Evolutionary conservation across 2,329 filamentous ascomycete genomes (phyloP), one percentile per base, ranked within the genome.

Genomic region (Pseudodiploospora longispora): DNA sequence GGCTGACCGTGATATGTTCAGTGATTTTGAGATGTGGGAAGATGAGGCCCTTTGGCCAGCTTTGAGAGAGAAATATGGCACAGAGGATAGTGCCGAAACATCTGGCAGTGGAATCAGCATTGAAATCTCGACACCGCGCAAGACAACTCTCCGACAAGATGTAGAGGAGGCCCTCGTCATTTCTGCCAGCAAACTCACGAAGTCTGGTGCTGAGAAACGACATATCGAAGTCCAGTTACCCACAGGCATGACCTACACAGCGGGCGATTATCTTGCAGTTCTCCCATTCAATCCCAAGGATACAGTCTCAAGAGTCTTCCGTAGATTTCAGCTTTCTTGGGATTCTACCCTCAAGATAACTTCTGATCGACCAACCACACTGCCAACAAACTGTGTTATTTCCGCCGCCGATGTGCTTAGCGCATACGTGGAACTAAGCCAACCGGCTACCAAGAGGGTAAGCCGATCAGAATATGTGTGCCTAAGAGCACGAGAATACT

Each of bases 201-300:
- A 67, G 1, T 70, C 65, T 0, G 71, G 69, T 28, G 67, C 76
- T 0, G 65, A 67, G 33, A 88, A 87, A 67, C 75, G 76, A 27
- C 74, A 83, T 49, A 74, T 87, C 19, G 78, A 80, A 50, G 78
- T 89, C 31, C 75, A 78, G 47, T 70, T 91, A 1, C 85, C 86
- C 0, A 74, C 70, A 0, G 76, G 74, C 41, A 71, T 79, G 69
- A 73, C 71, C 0, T 91, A 90, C 62, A 72, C 75, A 34, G 76
- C 82, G 2, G 87, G 86, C 10, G 86, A 91, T 57, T 91, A 93
- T 58, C 72, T 91, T 1, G 82, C 83, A 0, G 70, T 89, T 3
- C 67, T 89, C 1, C 86, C 86, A 0, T 64, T 86, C 30, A 91
- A 91, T 58, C 78, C 80, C 2, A 70, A 71, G 38, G 64, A 72